Evolutionary conservation across 805 yeast genomes (phyloP), one percentile per base, ranked within the genome.

Genomic region (Yarrowia sp.): DNA sequence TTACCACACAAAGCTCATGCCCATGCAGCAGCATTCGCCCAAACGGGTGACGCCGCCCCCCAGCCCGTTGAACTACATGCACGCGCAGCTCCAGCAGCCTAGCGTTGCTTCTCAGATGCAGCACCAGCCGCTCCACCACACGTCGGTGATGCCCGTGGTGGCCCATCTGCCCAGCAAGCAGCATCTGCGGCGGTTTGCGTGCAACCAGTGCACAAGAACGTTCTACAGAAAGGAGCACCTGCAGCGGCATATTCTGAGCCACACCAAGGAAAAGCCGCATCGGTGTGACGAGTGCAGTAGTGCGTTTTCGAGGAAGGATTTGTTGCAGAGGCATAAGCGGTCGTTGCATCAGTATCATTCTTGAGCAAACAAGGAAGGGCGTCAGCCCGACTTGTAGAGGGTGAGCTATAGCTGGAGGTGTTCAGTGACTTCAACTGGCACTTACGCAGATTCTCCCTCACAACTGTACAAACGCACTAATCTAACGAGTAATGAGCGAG

Each of bases 141-240:
- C 49, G 9, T 40, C 50, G 33, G 19, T 58, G 20, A 15, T 61
- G 19, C 66, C 53, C 30, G 30, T 24, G 12, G 66, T 46, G 12
- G 24, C 55, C 6, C 53, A 61, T 8, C 30, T 61, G 19, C 55
- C 66, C 19, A 61, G 49, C 47, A 58, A 58, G 43, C 64, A 61
- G 46, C 66, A 61, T 61, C 24, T 61, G 53, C 66, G 66, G 5
- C 17, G 66, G 34, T 61, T 61, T 61, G 55, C 66, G 1, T 61
- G 66, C 55, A 38, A 36, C 36, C 53, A 46, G 55, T 61, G 66
- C 44, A 24, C 66, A 3, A 34, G 55, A 24, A 44, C 44, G 17
- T 61, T 61, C 34, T 61, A 61, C 55, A 19, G 66, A 6, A 61
- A 61, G 55, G 66, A 61, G 66, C 66, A 61, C 15, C 34, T 61